phyloP scores from a whole-genome alignment of 768 basidiomycete species.

The Phylloporus arenicola region DNA sequence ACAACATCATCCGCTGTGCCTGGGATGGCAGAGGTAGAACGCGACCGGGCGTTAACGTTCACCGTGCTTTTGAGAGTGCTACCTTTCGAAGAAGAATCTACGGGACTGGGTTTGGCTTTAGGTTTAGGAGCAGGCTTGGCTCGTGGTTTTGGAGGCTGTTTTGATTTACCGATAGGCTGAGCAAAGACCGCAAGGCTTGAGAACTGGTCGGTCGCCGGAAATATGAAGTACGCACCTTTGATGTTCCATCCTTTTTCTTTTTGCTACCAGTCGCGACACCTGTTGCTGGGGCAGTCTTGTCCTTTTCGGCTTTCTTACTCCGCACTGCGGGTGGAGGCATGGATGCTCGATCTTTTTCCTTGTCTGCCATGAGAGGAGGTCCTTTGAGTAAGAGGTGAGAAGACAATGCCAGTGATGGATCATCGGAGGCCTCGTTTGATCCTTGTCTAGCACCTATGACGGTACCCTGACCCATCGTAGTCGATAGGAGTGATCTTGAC shows the following conservation, averaged over 20 bases:
- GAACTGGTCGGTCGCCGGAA: neutral
- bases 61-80: conserved; percentile 16
- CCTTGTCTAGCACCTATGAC: neutral
- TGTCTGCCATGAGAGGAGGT: conserved; percentile 10
- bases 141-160: conserved; percentile 30
- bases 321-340: conserved; percentile 49
- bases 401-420: neutral
- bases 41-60: conserved; percentile 45
- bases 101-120: conserved; percentile 16
- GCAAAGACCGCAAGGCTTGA: neutral
- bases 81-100: conserved; percentile 15
- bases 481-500: neutral
- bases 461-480: neutral
- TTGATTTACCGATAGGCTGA: conserved; percentile 23
- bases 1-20: conserved; percentile 35
- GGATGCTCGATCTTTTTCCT: conserved; percentile 42
- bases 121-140: conserved; percentile 29
- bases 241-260: conserved; percentile 27
- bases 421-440: conserved; percentile 2
- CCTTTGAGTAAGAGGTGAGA: conserved; percentile 9
- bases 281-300: conserved; percentile 7
- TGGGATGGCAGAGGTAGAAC: conserved; percentile 69
- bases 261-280: conserved; percentile 28
- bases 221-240: conserved; percentile 15
- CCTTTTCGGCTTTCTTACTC: conserved; percentile 25